Evolutionary conservation across 768 basidiomycete species (phyloP).

Genomic region (Panaeolus papilionaceus): DNA sequence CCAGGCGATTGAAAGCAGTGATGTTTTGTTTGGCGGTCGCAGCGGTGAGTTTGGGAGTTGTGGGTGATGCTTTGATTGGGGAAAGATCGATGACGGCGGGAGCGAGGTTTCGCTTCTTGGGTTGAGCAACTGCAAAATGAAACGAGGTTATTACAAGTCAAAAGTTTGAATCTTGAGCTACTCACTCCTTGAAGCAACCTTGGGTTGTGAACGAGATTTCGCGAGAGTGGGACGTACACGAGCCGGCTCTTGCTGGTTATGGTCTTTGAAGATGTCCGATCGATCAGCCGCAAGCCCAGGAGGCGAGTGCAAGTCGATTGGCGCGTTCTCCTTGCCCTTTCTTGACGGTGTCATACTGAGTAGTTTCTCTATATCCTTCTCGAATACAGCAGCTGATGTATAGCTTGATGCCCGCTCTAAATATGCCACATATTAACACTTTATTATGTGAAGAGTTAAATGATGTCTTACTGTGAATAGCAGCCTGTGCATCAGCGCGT

Average conservation of each 20-base stretch:
- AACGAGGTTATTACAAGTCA: neutral
- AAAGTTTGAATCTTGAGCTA: constrained; percentile 9
- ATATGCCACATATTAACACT: constrained; percentile 7
- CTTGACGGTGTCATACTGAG: constrained; percentile 41
- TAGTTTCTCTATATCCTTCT: constrained; percentile 53
- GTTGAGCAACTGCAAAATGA: constrained; percentile 32
- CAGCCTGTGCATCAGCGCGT: constrained; percentile 32
- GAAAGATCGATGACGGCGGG: constrained; percentile 47
- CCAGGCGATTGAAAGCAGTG: constrained; percentile 34
- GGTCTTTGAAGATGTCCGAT: constrained; percentile 27
- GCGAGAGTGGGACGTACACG: constrained; percentile 31
- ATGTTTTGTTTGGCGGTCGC: constrained; percentile 47
- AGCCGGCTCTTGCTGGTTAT: constrained; percentile 14
- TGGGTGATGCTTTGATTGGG: constrained; percentile 62
- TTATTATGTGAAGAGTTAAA: neutral
- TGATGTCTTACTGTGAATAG: constrained; percentile 6
- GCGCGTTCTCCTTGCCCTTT: constrained; percentile 34
- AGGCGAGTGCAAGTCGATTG: constrained; percentile 38
- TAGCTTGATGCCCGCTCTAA: constrained; percentile 56
- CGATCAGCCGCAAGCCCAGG: constrained; percentile 38
- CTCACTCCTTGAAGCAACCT: constrained; percentile 47
- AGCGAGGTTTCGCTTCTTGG: constrained; percentile 44
- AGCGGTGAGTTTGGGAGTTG: constrained; percentile 40
- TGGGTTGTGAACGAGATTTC: constrained; percentile 54
- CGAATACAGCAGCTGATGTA: constrained; percentile 53